Evolutionary conservation across 2,329 filamentous ascomycete species (phyloP), one percentile per base, ranked within the genome.

Genomic region (Byssoonygena ceratinophila): DNA sequence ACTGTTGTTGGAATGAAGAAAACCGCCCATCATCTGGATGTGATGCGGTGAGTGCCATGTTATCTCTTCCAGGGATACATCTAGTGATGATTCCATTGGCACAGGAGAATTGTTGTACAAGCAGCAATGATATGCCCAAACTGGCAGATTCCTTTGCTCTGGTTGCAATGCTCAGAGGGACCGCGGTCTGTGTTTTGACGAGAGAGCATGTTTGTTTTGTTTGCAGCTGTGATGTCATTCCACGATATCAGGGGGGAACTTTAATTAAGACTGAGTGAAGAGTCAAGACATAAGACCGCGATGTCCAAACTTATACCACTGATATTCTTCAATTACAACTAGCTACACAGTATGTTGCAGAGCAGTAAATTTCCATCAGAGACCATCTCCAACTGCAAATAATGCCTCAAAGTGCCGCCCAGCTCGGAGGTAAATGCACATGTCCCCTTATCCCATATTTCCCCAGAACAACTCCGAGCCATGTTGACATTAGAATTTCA

Each of bases 11-110:
- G 69, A 71, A 61, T 72, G 69, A 31, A 72, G 62, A 55, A 62
- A 71, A 44, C 69, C 69, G 50, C 69, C 69, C 69, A 72, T 72
- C 67, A 70, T 69, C 57, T 71, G 68, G 51, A 72, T 66, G 57
- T 72, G 69, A 49, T 68, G 67, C 43, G 69, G 69, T 53, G 69
- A 72, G 55, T 69, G 67, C 69, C 69, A 72, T 51, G 71, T 64
- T 56, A 72, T 71, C 57, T 72, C 70, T 62, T 72, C 69, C 60
- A 72, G 59, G 41, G 67, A 59, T 25, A 56, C 51, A 41, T 54
- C 54, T 16, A 43, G 11, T 14, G 51, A 49, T 23, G 27, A 25
- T n/a, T 56, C 51, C 54, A 56, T 56, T 32, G 31, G 7, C 18
- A 23, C 18, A 52, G 25, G 31, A n/a, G 27, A 27, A 37, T n/a